Conservation (phyloP, 2,329 filamentous ascomycete species). For the Fusarium chaquense region DNA sequence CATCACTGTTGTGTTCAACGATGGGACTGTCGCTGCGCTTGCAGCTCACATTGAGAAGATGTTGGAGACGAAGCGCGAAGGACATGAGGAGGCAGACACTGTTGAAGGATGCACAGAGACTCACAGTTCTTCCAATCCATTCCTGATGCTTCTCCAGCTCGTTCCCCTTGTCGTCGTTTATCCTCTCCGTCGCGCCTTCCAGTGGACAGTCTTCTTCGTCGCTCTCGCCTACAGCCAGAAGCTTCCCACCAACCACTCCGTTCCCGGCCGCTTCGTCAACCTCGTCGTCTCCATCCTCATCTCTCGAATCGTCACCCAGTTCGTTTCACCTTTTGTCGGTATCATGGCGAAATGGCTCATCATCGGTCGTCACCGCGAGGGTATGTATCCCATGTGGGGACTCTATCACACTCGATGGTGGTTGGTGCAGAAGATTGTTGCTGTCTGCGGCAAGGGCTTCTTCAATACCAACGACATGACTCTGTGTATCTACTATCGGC, state of each 20-base stretch:
- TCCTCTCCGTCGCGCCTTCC: conserved; percentile 1
- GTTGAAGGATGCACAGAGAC: conserved; percentile 1
- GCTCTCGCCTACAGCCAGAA: conserved; percentile 12
- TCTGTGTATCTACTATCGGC: neutral
- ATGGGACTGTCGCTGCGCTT: neutral
- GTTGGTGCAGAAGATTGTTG: conserved; percentile 21
- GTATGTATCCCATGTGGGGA: conserved; percentile 13
- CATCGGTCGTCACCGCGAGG: conserved; percentile 3
- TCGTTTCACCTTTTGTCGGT: neutral
- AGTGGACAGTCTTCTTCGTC: conserved; percentile 22
- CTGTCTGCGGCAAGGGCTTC: neutral
- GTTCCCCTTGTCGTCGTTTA: conserved; percentile 1
- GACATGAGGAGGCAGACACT: rapidly evolving
- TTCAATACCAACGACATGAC: neutral
- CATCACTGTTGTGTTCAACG: conserved; percentile 14
- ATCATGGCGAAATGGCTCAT: conserved; percentile 16
- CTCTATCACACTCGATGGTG: conserved; percentile 21
- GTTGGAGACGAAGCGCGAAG: neutral
- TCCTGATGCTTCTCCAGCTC: conserved; percentile 1
- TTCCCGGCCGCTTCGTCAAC: conserved; percentile 7
- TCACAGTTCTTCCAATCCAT: conserved; percentile 1
- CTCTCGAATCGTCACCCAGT: neutral
- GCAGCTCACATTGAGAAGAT: neutral
- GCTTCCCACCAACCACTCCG: conserved; percentile 2
- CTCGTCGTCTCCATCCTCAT: conserved; percentile 7